A percentile compares a stretch with the other conserved stretches of the same genome.
Conservation (phyloP, 1,139 yeast species). For the Taphrina sp. region DNA sequence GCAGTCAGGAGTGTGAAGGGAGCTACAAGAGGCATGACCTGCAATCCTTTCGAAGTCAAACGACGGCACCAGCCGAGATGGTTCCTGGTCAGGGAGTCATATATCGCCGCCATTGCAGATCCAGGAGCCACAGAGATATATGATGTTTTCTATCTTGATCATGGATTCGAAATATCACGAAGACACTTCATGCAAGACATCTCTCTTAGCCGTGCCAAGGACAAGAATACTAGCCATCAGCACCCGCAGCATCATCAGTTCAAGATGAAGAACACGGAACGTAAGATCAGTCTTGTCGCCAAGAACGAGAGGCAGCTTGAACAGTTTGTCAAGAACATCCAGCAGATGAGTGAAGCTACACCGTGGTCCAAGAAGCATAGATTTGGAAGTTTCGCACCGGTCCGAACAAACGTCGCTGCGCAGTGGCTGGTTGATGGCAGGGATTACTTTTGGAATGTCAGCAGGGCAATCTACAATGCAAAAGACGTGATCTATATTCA, state of each 20-base stretch:
- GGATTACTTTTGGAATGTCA: slow-evolving; percentile 95
- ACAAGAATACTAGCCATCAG: slow-evolving; percentile 23
- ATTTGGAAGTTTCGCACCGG: slow-evolving; percentile 90
- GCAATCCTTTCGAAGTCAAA: slow-evolving; percentile 34
- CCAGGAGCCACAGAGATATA: slow-evolving; percentile 81
- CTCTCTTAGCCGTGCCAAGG: slow-evolving; percentile 18
- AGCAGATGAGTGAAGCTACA: slow-evolving; percentile 64
- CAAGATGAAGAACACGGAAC: slow-evolving; percentile 68
- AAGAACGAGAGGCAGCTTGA: slow-evolving; percentile 67
- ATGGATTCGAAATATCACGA: slow-evolving; percentile 55
- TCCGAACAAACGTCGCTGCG: slow-evolving; percentile 77
- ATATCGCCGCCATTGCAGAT: slow-evolving; percentile 79
- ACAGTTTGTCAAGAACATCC: slow-evolving; percentile 74
- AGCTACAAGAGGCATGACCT: slow-evolving; percentile 59
- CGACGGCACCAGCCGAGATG: slow-evolving; percentile 88
- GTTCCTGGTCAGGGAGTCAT: slow-evolving; percentile 82
- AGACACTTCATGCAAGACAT: slow-evolving; percentile 38
- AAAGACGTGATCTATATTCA: slow-evolving; percentile 90
- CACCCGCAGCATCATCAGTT: slow-evolving; percentile 35
- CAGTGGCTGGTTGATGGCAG: slow-evolving; percentile 97
- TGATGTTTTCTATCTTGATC: slow-evolving; percentile 81
- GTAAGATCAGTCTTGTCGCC: slow-evolving; percentile 72
- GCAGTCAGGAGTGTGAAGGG: slow-evolving; percentile 78
- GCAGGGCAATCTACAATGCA: slow-evolving; percentile 90
- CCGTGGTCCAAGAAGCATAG: slow-evolving; percentile 73